Conservation (phyloP, 768 basidiomycete genomes). For the Boletus rubropictus region DNA sequence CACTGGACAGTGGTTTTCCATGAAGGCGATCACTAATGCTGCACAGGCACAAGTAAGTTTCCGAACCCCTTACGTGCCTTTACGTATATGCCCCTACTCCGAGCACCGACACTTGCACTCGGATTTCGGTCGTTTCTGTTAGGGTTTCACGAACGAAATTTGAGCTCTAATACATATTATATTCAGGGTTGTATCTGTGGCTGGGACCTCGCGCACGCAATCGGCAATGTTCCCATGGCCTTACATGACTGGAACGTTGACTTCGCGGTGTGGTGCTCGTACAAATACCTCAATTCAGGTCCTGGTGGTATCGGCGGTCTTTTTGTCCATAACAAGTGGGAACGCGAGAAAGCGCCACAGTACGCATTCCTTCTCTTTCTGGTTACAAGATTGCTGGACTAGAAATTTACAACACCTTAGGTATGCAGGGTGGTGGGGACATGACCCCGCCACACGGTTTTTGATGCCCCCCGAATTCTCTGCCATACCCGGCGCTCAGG, state of each 20-base stretch:
- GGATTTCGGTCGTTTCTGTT: constrained; percentile 7
- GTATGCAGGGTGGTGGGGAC: constrained; percentile 98
- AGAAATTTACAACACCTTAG: constrained; percentile 37
- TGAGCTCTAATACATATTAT: constrained; percentile 11
- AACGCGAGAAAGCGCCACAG: constrained; percentile 56
- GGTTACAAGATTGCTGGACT: constrained; percentile 3
- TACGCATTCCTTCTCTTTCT: constrained; percentile 32
- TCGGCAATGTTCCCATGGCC: constrained; percentile 85
- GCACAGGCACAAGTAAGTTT: constrained; percentile 71
- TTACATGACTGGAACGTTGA: constrained; percentile 94
- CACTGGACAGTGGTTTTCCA: constrained; percentile 92
- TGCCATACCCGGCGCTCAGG: constrained; percentile 85
- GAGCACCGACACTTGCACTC: constrained; percentile 5
- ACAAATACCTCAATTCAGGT: constrained; percentile 96
- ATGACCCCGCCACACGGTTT: constrained; percentile 82
- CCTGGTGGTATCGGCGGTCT: constrained; percentile 97
- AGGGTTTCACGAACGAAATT: constrained; percentile 6
- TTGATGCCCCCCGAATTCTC: constrained; percentile 80
- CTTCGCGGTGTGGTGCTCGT: constrained; percentile 98
- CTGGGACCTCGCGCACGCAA: constrained; percentile 94
- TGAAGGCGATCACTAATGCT: constrained; percentile 74
- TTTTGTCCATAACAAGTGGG: constrained; percentile 83
- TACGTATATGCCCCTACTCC: constrained; percentile 22
- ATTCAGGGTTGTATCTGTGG: constrained; percentile 88
- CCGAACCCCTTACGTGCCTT: constrained; percentile 18